Conservation (phyloP, 2,329 filamentous ascomycete genomes). For the Neonectria coccinea region DNA sequence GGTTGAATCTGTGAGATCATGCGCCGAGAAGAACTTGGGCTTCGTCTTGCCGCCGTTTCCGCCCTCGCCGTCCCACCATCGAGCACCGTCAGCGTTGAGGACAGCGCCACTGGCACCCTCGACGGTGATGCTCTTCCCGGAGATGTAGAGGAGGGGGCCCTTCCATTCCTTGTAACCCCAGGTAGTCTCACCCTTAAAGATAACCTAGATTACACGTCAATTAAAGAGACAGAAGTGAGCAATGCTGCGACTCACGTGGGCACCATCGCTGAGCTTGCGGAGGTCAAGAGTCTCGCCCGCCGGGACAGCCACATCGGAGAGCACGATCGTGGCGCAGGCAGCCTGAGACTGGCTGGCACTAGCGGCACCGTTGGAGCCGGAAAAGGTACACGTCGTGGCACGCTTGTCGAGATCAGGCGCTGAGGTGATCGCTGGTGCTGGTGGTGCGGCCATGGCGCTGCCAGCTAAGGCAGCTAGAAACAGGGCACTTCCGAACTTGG, state of each 20-base stretch:
- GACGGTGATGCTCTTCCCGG: conserved; percentile 67
- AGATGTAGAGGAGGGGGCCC: conserved; percentile 72
- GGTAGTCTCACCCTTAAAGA: conserved; percentile 73
- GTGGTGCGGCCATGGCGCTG: not conserved
- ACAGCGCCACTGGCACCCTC: conserved; percentile 59
- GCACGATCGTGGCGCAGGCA: not conserved
- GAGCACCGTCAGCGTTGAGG: conserved; percentile 67
- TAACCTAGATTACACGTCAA: conserved; percentile 51
- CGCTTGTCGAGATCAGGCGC: conserved; percentile 10
- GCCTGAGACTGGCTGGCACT: not conserved
- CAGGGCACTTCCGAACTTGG: not conserved
- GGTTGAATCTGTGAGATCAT: conserved; percentile 51
- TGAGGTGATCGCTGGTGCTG: not conserved
- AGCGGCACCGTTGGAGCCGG: not conserved
- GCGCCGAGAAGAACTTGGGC: conserved; percentile 70
- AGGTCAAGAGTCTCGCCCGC: not conserved
- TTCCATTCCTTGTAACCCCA: conserved; percentile 75
- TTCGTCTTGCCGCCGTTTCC: conserved; percentile 71
- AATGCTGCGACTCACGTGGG: not conserved
- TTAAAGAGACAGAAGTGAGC: not conserved
- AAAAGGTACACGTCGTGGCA: not conserved
- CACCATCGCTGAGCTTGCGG: not conserved
- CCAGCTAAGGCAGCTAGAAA: not conserved
- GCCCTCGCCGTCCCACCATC: conserved; percentile 73
- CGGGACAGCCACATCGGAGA: not conserved